Conservation (phyloP, 2,329 filamentous ascomycete species). For the Conoideocrella luteorostrata region DNA sequence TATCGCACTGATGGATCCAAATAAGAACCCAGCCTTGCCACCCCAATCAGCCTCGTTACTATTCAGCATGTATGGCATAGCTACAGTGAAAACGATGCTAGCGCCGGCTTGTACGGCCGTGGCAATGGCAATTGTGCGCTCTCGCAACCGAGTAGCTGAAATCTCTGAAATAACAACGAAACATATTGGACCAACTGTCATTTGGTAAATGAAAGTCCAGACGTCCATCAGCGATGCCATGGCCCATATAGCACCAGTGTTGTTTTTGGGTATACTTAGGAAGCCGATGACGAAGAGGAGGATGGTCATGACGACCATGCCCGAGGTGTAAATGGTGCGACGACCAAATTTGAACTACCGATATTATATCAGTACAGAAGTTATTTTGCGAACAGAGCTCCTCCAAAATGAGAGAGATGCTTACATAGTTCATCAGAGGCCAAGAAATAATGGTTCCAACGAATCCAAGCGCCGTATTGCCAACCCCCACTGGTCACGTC, state of each 20-base stretch:
- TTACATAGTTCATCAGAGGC: conserved; percentile 29
- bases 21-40: conserved; percentile 26
- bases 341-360: conserved; percentile 26
- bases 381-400: too few species aligned
- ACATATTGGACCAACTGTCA: conserved; percentile 35
- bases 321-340: conserved; percentile 30
- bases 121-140: conserved; percentile 24
- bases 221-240: conserved; percentile 33
- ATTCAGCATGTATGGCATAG: conserved; percentile 27
- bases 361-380: too few species aligned
- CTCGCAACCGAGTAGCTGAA: conserved; percentile 27
- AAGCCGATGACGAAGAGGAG: conserved; percentile 37
- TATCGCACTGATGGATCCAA: conserved; percentile 16
- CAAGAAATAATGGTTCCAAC: conserved; percentile 34
- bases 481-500: conserved; percentile 20
- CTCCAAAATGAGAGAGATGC: neutral
- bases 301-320: conserved; percentile 23
- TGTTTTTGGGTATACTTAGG: conserved; percentile 27
- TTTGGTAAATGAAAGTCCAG: conserved; percentile 36
- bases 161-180: conserved; percentile 35
- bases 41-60: conserved; percentile 24
- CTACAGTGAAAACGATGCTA: conserved; percentile 19
- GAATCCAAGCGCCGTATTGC: conserved; percentile 34
- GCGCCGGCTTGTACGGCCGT: conserved; percentile 19
- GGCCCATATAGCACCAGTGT: conserved; percentile 26